Percentiles rank a stretch among this genome's conserved stretches.
These are phyloP conservation scores for Irpex rosettiformis DNA, from an alignment of 1,284 basidiomycete genomes.

Conservation along the genomic window DNA sequence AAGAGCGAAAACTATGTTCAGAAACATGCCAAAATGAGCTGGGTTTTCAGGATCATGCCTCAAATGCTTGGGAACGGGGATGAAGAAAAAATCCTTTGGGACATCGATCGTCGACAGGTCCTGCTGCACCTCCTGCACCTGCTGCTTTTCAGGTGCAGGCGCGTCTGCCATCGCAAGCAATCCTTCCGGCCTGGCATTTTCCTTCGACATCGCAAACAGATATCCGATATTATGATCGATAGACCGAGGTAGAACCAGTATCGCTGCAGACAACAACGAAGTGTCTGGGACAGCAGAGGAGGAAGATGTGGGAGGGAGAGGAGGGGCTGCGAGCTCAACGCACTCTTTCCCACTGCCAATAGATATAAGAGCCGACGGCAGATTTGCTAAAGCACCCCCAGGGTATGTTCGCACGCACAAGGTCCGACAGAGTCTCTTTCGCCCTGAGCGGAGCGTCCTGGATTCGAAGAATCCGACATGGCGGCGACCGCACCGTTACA, in stretches of 20 bases:
- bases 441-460: neutral
- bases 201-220: neutral
- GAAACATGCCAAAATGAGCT: constrained; percentile 55
- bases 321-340: neutral
- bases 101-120: neutral
- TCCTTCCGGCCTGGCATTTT: neutral
- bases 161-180: neutral
- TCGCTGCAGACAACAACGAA: neutral
- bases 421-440: neutral
- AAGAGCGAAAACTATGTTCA: constrained; percentile 66
- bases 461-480: neutral
- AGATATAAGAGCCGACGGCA: neutral
- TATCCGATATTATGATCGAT: neutral
- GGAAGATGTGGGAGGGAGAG: neutral
- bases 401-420: neutral
- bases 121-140: neutral
- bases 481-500: neutral
- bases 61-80: constrained; percentile 63
- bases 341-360: neutral
- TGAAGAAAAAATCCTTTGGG: constrained; percentile 52
- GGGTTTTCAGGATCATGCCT: constrained; percentile 58
- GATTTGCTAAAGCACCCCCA: neutral
- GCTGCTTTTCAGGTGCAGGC: neutral
- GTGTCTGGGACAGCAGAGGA: neutral
- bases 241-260: neutral